Conservation (phyloP, 306 rosid genomes). For the Luffa acutangula region DNA sequence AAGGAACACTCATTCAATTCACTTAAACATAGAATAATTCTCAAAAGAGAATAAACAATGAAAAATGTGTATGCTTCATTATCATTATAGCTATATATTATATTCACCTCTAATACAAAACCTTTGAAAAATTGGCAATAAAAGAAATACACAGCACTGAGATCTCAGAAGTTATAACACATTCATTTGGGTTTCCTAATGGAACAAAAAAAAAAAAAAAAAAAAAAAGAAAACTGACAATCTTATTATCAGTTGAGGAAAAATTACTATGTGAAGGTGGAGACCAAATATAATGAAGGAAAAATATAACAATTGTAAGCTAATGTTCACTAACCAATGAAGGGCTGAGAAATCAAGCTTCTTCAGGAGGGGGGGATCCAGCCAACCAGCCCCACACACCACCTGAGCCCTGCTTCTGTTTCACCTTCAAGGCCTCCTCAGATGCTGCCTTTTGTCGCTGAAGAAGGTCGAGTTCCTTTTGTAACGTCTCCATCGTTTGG, state of each 20-base stretch:
- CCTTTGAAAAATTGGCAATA: not conserved
- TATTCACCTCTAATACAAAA: slow-evolving; percentile 6
- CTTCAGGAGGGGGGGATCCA: slow-evolving; percentile 60
- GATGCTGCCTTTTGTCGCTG: slow-evolving; percentile 85
- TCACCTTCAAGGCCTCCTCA: slow-evolving; percentile 62
- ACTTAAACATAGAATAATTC: not conserved
- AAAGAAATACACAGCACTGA: slow-evolving; percentile 7
- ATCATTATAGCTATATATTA: slow-evolving; percentile 3
- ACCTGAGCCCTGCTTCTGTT: slow-evolving; percentile 65
- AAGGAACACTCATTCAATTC: not conserved
- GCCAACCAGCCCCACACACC: slow-evolving; percentile 98
- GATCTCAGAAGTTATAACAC: slow-evolving; percentile 8
- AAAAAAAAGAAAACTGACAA: not conserved
- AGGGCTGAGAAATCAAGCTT: slow-evolving; percentile 22
- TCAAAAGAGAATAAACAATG: not conserved
- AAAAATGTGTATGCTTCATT: slow-evolving; percentile 5
- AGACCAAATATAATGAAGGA: slow-evolving; percentile 22
- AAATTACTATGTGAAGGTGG: slow-evolving; percentile 20
- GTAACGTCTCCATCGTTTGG: slow-evolving; percentile 72
- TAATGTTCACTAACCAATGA: slow-evolving; percentile 22
- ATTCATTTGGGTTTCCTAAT: slow-evolving; percentile 5
- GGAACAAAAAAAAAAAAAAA: not conserved
- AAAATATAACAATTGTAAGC: slow-evolving; percentile 33
- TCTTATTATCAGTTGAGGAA: slow-evolving; percentile 27
- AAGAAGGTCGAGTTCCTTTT: slow-evolving; percentile 87